These are phyloP conservation scores for Pleurotus ostreatus DNA, from an alignment of 768 basidiomycete genomes.

Conservation along the genomic window DNA sequence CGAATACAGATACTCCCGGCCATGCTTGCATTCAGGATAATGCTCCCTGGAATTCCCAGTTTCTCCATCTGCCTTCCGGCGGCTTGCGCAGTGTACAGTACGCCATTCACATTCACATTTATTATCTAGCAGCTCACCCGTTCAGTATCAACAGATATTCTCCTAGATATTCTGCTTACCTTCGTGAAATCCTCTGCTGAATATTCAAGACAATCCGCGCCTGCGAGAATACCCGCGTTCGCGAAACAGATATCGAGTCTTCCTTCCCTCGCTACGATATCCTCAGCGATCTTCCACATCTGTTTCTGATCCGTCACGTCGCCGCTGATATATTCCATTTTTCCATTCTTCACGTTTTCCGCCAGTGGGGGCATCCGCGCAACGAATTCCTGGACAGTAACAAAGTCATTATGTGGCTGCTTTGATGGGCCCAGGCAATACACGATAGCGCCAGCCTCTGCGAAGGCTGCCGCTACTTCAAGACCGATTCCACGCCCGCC, in stretches of 20 bases:
- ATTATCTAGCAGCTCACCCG: conserved; percentile 35
- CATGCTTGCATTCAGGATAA: conserved; percentile 59
- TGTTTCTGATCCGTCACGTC: conserved; percentile 55
- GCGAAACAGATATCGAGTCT: conserved; percentile 64
- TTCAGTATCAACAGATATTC: background rate
- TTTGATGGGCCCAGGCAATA: conserved; percentile 63
- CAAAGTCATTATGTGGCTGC: conserved; percentile 45
- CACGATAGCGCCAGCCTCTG: conserved; percentile 52
- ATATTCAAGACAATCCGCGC: conserved; percentile 52
- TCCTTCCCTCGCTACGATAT: conserved; percentile 55
- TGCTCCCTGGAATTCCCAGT: conserved; percentile 44
- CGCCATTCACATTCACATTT: conserved; percentile 58
- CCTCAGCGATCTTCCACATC: conserved; percentile 42
- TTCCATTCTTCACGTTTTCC: conserved; percentile 20
- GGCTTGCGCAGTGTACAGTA: conserved; percentile 59
- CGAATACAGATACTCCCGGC: conserved; percentile 59
- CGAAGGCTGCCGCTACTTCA: conserved; percentile 51
- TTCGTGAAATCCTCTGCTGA: conserved; percentile 52
- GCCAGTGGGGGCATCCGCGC: conserved; percentile 20
- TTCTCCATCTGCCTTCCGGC: conserved; percentile 55
- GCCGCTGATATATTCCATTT: conserved; percentile 43
- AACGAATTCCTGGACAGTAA: conserved; percentile 42
- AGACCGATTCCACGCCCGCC: conserved; percentile 48
- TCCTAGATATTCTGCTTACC: conserved; percentile 24
- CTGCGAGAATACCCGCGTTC: conserved; percentile 52